A percentile compares a stretch with the other conserved stretches of the same genome.
phyloP scores from a whole-genome alignment of 331 rosid species.

The Saraca asoca region DNA sequence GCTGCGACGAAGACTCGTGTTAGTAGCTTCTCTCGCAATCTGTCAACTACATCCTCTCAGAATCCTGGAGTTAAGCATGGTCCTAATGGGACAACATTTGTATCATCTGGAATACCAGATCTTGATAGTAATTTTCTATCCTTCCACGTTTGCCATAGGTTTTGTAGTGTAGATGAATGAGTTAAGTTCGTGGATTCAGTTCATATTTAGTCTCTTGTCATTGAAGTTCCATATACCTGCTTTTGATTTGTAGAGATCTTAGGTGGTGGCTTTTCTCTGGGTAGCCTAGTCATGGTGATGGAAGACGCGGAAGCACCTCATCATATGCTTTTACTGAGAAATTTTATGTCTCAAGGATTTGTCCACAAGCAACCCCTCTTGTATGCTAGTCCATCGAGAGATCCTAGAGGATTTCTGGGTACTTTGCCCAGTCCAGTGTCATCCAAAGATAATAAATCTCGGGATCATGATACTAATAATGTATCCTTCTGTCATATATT shows the following conservation, averaged over 20 bases:
- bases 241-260: conserved; percentile 58
- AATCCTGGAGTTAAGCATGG: conserved; percentile 72
- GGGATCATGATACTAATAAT: conserved; percentile 44
- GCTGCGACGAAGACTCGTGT: conserved; percentile 53
- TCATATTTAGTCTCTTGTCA: neutral
- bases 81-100: conserved; percentile 69
- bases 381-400: conserved; percentile 71
- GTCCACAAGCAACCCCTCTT: conserved; percentile 75
- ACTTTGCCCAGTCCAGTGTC: conserved; percentile 79
- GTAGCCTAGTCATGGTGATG: conserved; percentile 88
- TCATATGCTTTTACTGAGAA: conserved; percentile 94
- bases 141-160: conserved; percentile 14
- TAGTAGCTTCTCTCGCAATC: conserved; percentile 79
- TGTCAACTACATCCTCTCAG: conserved; percentile 46
- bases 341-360: conserved; percentile 91
- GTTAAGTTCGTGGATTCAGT: neutral
- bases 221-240: conserved; percentile 11
- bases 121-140: conserved; percentile 68
- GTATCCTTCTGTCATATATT: conserved; percentile 38
- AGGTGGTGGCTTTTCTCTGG: conserved; percentile 83
- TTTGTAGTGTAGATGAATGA: conserved; percentile 7
- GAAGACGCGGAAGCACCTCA: conserved; percentile 97
- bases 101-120: conserved; percentile 83
- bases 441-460: conserved; percentile 61
- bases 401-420: conserved; percentile 82